Evolutionary conservation across 73 alveolate species (phyloP), one percentile per base, ranked within the genome.

Genomic region (Symbiodinium pilosum): DNA sequence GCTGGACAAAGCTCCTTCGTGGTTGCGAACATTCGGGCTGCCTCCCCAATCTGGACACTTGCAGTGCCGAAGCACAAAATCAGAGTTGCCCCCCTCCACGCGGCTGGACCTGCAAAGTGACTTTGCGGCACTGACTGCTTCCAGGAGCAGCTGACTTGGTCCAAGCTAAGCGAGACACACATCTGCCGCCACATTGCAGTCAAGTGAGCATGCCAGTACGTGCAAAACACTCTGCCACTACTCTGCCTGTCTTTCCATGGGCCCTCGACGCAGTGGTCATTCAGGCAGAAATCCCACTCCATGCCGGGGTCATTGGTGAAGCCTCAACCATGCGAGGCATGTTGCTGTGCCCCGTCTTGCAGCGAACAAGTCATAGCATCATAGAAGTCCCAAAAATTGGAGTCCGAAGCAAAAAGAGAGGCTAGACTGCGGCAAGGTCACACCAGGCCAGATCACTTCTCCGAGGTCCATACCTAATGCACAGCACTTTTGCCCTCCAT

Each of bases 161-260:
- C n/a, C n/a, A n/a, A n/a, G n/a, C n/a, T n/a, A n/a, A n/a, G n/a
- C n/a, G n/a, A n/a, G n/a, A n/a, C 30, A 2, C 5, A 32, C 32
- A 20, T 3, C 9, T 32, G 73, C 73, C 9, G 5, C 73, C 73
- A 56, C 6, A 47, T 6, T 47, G 59, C 59, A 47, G 59, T 14
- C 59, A 47, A 47, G 59, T 47, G 59, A 47, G 59, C 21, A 47
- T 6, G 40, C 38, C 36, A 36, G 77, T 7, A 12, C 5, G 34
- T n/a, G n/a, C n/a, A n/a, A n/a, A n/a, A n/a, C n/a, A n/a, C n/a
- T n/a, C n/a, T n/a, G n/a, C n/a, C n/a, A n/a, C n/a, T n/a, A n/a
- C n/a, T n/a, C n/a, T n/a, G 32, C 77, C 77, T 64, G 77, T 64
- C 77, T 64, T 64, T 64, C 77, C 77, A 64, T 3, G 77, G 77